phyloP scores from a whole-genome alignment of 306 rosid species.

The Prunus campanulata region DNA sequence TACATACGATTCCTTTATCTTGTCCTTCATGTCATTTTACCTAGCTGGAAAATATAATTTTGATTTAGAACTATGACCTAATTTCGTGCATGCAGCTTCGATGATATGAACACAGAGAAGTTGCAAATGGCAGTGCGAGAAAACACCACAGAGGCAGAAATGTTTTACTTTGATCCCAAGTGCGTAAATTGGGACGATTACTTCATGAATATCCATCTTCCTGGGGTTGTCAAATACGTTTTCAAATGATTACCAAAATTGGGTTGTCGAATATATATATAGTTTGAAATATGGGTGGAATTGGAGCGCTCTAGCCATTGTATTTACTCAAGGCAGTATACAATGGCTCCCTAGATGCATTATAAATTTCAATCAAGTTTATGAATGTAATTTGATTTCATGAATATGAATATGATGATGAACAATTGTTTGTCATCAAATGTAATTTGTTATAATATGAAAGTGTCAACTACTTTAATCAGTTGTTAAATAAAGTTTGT shows the following conservation, averaged over 20 bases:
- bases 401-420: neutral
- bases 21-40: neutral
- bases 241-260: conserved; percentile 44
- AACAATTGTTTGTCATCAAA: no score
- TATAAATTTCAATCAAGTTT: neutral
- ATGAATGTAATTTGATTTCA: no score
- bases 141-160: conserved; percentile 42
- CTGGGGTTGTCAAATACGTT: conserved; percentile 59
- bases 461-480: no score
- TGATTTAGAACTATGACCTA: neutral
- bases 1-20: neutral
- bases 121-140: conserved; percentile 39
- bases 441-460: no score
- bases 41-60: neutral
- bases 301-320: neutral
- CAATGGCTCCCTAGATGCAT: neutral
- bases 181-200: conserved; percentile 73
- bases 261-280: neutral
- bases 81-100: conserved; percentile 48
- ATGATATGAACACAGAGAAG: conserved; percentile 56
- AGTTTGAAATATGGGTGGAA: neutral
- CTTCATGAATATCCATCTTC: conserved; percentile 48
- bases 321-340: neutral
- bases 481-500: no score
- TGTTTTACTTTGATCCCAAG: conserved; percentile 64